Conservation (phyloP, 108 stramenopile species). For the Craspedostauros australis region DNA sequence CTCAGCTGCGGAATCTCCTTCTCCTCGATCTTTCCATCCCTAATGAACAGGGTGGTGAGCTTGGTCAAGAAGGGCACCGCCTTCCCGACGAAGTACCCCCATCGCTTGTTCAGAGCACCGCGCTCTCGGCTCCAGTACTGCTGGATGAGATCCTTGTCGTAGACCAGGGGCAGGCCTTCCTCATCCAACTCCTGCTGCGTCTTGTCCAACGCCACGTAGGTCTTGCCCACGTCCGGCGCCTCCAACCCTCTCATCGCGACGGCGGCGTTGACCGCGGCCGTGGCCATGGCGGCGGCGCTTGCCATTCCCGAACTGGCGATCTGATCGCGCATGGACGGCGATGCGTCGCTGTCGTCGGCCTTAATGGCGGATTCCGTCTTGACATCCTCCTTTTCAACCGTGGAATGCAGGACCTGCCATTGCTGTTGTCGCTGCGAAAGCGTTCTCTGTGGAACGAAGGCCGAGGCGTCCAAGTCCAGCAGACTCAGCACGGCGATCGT, state of each 20-base stretch:
- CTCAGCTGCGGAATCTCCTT: conserved; percentile 75
- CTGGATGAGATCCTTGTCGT: conserved; percentile 88
- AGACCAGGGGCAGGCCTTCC: conserved; percentile 88
- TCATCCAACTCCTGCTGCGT: conserved; percentile 51
- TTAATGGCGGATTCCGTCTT: too few relatives aligned
- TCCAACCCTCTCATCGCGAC: conserved; percentile 78
- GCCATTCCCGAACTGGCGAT: conserved; percentile 66
- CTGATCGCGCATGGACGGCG: conserved; percentile 42
- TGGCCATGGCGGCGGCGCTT: conserved; percentile 80
- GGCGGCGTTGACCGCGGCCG: conserved; percentile 87
- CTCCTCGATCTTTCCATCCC: conserved; percentile 80
- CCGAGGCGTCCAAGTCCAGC: too few relatives aligned
- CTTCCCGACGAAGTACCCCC: conserved; percentile 87
- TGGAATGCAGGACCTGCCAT: too few relatives aligned
- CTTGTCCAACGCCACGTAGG: conserved; percentile 66
- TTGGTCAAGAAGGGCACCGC: conserved; percentile 84
- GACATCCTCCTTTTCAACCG: too few relatives aligned
- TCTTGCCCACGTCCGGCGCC: conserved; percentile 68
- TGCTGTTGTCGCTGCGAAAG: too few relatives aligned
- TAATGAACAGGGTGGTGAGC: conserved; percentile 67
- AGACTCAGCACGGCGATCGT: too few relatives aligned
- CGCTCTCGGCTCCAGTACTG: conserved; percentile 87
- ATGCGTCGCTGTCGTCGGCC: too few relatives aligned
- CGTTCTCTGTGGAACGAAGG: too few relatives aligned
- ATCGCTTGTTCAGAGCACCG: conserved; percentile 80